A percentile compares a stretch with the other conserved stretches of the same genome.
These are phyloP conservation scores for Salvia sclarea DNA, from an alignment of 305 asterid genomes.

Conservation along the genomic window DNA sequence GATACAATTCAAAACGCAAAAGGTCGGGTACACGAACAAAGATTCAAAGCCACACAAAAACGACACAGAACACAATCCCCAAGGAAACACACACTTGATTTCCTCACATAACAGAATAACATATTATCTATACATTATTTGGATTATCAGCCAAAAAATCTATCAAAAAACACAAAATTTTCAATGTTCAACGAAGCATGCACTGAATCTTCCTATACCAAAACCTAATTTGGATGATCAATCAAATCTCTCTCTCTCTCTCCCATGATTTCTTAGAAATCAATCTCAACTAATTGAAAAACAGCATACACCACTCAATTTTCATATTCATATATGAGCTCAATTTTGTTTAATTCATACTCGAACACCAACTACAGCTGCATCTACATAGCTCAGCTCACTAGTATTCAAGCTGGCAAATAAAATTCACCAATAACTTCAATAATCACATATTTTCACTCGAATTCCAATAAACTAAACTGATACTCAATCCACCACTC, in stretches of 20 bases:
- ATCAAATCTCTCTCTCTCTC: neutral
- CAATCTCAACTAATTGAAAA: slow-evolving; percentile 14
- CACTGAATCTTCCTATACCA: neutral
- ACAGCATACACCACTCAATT: neutral
- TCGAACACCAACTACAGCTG: neutral
- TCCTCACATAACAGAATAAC: neutral
- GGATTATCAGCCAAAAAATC: neutral
- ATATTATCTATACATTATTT: neutral
- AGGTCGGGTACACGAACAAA: neutral
- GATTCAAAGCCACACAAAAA: neutral
- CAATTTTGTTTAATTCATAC: neutral
- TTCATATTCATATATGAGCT: neutral
- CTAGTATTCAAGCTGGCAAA: neutral
- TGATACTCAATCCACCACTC: neutral
- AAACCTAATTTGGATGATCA: neutral
- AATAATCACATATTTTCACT: neutral
- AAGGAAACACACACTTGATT: neutral
- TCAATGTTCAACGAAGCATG: neutral
- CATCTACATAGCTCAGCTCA: neutral
- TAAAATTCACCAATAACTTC: neutral
- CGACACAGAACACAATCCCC: neutral
- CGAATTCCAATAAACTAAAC: neutral
- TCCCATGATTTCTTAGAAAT: neutral
- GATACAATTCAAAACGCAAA: neutral
- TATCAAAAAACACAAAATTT: neutral